Conservation (phyloP, 345 rosid species). For the Euphorbia pulcherrima region DNA sequence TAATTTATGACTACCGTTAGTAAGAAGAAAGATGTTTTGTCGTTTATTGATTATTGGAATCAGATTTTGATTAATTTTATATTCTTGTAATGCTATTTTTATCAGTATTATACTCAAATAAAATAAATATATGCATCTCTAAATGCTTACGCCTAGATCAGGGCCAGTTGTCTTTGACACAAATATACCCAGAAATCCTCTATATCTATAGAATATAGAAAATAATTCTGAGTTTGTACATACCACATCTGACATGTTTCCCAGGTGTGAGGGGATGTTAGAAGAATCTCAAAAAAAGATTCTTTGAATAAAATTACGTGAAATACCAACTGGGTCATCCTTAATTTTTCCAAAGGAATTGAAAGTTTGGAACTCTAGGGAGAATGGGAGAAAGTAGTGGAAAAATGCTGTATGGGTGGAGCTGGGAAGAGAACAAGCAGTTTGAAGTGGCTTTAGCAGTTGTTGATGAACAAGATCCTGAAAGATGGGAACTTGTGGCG, state of each 20-base stretch:
- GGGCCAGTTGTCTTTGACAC: constrained; percentile 20
- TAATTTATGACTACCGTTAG: no score
- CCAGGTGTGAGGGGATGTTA: constrained; percentile 15
- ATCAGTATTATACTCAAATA: constrained; percentile 6
- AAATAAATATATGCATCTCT: constrained; percentile 1
- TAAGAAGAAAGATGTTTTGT: constrained; percentile 30
- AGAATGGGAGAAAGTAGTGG: constrained; percentile 9
- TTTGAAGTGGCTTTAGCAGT: constrained; percentile 66
- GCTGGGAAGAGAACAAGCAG: constrained; percentile 76
- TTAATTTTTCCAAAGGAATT: constrained; percentile 1
- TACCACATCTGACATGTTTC: constrained; percentile 28
- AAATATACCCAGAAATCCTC: background rate
- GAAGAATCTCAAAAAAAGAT: constrained; percentile 29
- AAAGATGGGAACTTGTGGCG: constrained; percentile 61
- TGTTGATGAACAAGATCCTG: constrained; percentile 56
- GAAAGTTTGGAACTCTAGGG: no score
- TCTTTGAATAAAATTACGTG: constrained; percentile 30
- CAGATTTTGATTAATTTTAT: constrained; percentile 22
- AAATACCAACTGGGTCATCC: constrained; percentile 17
- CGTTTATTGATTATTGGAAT: constrained; percentile 32
- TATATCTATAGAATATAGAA: constrained; percentile 9
- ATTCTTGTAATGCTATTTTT: constrained; percentile 9
- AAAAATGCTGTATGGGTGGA: constrained; percentile 45
- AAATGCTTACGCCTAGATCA: constrained; percentile 27
- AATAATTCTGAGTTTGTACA: constrained; percentile 21